Evolutionary conservation across 1,284 basidiomycete species (phyloP).

Genomic region (Puccinia hordei): DNA sequence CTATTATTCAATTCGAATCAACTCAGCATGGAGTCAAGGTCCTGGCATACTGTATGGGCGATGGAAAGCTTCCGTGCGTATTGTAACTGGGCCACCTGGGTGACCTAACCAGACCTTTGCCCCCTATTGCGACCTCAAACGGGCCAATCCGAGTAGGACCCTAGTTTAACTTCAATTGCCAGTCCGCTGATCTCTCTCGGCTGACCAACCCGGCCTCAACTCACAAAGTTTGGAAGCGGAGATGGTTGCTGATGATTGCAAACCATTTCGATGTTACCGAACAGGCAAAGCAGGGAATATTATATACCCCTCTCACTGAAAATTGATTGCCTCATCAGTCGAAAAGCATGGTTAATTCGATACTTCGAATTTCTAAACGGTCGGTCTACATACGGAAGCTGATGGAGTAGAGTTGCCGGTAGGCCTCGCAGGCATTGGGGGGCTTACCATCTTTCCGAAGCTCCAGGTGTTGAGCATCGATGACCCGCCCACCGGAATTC

Average conservation of each 20-base stretch:
- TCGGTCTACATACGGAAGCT: neutral
- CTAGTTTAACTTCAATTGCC: neutral
- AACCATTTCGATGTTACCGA: neutral
- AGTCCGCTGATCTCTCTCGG: neutral
- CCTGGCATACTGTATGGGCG: neutral
- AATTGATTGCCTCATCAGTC: neutral
- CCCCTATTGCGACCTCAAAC: neutral
- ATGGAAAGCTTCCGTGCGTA: neutral
- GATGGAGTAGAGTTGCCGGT: neutral
- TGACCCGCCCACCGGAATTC: neutral
- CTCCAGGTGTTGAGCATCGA: neutral
- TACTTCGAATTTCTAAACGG: neutral
- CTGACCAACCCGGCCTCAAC: neutral
- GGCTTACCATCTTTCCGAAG: neutral
- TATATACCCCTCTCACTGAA: neutral
- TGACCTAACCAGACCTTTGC: neutral
- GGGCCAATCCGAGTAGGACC: neutral
- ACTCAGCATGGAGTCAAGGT: neutral
- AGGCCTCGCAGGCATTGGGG: neutral
- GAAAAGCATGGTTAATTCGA: neutral
- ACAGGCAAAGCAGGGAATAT: neutral
- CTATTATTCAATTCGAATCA: neutral
- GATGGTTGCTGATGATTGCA: neutral
- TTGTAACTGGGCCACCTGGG: neutral
- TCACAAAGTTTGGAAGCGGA: neutral